Base-by-base conservation (phyloP, 306 rosid species). In the Vicia faba region DNA sequence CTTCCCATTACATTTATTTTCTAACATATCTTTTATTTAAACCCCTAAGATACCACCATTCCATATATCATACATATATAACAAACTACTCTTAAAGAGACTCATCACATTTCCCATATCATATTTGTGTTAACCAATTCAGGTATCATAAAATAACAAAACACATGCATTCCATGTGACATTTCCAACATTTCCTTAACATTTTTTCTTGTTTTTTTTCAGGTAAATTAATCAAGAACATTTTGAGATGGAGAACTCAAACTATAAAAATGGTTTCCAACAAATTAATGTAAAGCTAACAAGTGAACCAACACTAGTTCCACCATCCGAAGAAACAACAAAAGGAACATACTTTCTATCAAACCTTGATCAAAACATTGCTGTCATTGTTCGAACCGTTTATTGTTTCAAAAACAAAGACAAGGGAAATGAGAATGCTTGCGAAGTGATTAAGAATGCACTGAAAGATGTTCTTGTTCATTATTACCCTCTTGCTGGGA, bases 281-380 rank as follows among this genome's bases (percentile, higher is more conserved):
- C 23, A 51, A 38, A 84, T 85, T 6, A 29, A 39, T 19, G 96
- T 92, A 4, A 74, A 80, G 70, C 78, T 82, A 35, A 61, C 49
- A 39, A 75, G 75, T 41, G 81, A 88, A 14, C 93, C 95, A 55
- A 67, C 71, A 55, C 64, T 88, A 1, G 88, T 93, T 28, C 16
- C 76, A 63, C 98, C 97, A 1, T 86, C 89, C 20, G 84, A 75
- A 64, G 83, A 89, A 74, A 88, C 95, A 5, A 75, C 77, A 65
- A 89, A 73, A 66, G 98, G 91, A n/a, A 70, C 77, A 20, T 88
- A 89, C 65, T 89, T 84, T 38, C 80, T 93, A 7, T 88, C 98
- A 0, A 90, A 93, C 86, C 96, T 93, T 69, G 98, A 93, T 58
- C 98, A 89, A 76, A 90, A 89, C 78, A 88, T 90, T 28, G 96